Conservation (phyloP, 768 basidiomycete species). For the Russula brevipes region DNA sequence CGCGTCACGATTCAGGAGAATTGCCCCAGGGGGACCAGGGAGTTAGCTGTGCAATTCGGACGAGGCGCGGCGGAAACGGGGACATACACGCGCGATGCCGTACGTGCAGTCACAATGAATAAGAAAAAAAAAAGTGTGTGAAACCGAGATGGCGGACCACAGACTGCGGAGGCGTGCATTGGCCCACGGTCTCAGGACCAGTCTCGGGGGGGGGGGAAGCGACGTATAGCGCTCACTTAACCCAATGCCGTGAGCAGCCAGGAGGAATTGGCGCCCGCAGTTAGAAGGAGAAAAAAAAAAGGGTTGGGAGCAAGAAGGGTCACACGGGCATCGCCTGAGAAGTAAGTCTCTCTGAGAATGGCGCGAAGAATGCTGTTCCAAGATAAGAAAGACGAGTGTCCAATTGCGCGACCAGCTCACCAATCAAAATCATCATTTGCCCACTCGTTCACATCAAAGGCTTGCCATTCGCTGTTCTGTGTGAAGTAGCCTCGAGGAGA, state of each 20-base stretch:
- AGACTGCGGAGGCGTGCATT: constrained; percentile 8
- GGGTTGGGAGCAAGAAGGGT: constrained; percentile 1
- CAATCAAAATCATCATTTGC: not conserved
- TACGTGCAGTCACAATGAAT: not conserved
- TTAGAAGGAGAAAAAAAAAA: constrained; percentile 6
- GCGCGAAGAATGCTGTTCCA: constrained; percentile 4
- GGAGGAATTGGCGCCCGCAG: constrained; percentile 1
- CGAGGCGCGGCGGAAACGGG: constrained; percentile 22
- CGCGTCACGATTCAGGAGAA: constrained; percentile 23
- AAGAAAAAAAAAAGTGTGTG: not conserved
- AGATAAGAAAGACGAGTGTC: not conserved
- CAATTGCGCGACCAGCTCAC: not conserved
- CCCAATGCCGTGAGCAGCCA: constrained; percentile 17
- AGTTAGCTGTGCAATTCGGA: constrained; percentile 18
- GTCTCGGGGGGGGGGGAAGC: constrained; percentile 4
- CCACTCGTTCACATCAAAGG: constrained; percentile 5
- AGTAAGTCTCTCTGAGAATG: constrained; percentile 8
- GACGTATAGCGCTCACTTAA: not conserved
- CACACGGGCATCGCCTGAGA: constrained; percentile 10
- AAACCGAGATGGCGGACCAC: constrained; percentile 4
- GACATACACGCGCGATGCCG: constrained; percentile 19
- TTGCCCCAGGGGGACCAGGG: constrained; percentile 18
- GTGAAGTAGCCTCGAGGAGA: not conserved
- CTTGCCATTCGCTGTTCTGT: no score
- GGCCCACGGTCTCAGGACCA: constrained; percentile 11